phyloP scores from a whole-genome alignment of 78 protist species.

The Trichosphaerium sp. region DNA sequence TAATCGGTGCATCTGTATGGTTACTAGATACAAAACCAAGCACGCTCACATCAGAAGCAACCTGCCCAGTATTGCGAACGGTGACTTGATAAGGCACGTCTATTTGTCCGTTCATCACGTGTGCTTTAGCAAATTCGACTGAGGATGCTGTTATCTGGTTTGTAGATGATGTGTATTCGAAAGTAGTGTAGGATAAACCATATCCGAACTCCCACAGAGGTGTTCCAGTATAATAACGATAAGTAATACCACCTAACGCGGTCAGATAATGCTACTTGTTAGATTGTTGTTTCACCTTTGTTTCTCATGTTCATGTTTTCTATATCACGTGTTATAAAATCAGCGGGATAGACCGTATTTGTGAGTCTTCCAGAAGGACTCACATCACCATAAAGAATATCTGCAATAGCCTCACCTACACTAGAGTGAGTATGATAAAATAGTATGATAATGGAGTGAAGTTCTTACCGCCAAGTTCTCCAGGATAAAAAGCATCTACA shows the following conservation, averaged over 20 bases:
- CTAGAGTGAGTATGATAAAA: no score
- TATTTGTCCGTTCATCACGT: no score
- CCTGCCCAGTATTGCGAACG: not conserved
- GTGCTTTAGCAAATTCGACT: not conserved
- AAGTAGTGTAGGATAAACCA: not conserved
- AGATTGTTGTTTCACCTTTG: not conserved
- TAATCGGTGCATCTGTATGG: not conserved
- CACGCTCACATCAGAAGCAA: not conserved
- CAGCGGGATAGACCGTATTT: not conserved
- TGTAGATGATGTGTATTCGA: not conserved
- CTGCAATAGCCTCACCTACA: not conserved
- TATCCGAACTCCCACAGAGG: not conserved
- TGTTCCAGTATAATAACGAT: not conserved
- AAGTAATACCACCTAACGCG: no score
- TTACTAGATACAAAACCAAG: not conserved
- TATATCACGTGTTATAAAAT: no score
- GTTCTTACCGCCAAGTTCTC: not conserved
- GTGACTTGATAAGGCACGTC: not conserved
- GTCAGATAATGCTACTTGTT: not conserved
- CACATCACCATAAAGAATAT: not conserved
- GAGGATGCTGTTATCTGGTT: not conserved
- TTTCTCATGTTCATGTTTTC: not conserved
- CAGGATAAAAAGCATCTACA: not conserved
- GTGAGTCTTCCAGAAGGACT: not conserved
- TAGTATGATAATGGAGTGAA: no score